Evolutionary conservation across 306 rosid genomes (phyloP), one percentile per base, ranked within the genome.

Genomic region (Cajanus cajan): DNA sequence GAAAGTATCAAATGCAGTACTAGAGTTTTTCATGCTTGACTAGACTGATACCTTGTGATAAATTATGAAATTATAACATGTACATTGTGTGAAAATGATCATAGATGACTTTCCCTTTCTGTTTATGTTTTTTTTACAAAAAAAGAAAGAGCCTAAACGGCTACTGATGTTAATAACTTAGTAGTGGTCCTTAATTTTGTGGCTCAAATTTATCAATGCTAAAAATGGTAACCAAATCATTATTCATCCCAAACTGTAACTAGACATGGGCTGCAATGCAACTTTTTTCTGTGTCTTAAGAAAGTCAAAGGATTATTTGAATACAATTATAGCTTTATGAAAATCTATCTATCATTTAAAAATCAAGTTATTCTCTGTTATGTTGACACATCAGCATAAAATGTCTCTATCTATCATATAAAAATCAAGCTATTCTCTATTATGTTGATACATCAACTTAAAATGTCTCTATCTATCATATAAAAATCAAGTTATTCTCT

Each of bases 191-290:
- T 44, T 64, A 7, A 72, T 16, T 71, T 64, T 71, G 86, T 77
- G 86, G 86, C 86, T 65, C 71, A 11, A 54, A 82, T 34, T 47
- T 63, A n/a, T 19, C 19, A 34, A 22, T 71, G 66, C 55, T 59
- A 44, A 39, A 25, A 67, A 8, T 47, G 19, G 7, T 15, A 41
- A 19, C 62, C 72, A 57, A 52, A 48, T 61, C 2, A 45, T 14
- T 33, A 50, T 77, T 14, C 44, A 50, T 77, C 36, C 59, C 4
- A 33, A 12, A 2, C 37, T 44, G 4, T 13, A 25, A 40, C 36
- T 55, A 11, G 59, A 68, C 62, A 31, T 41, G 70, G 18, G 48
- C 69, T 28, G 25, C 22, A 66, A 68, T n/a, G n/a, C n/a, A n/a
- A n/a, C 8, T 28, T 69, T 43, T 12, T 28, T 57, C 6, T 74